phyloP scores from a whole-genome alignment of 2,329 filamentous ascomycete genomes.

The Aplosporella prunicola region DNA sequence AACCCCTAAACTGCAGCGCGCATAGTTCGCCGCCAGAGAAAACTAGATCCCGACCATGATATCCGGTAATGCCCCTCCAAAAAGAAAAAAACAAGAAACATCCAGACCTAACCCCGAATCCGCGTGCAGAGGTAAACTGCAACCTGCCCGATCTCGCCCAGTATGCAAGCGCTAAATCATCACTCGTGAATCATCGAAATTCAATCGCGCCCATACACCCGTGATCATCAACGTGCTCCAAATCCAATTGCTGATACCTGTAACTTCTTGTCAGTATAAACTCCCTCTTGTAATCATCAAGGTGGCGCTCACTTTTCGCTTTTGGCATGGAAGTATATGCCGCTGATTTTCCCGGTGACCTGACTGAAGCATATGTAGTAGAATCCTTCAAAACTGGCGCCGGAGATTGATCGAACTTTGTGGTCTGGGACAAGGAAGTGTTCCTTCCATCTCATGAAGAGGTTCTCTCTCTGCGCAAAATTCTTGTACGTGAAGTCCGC shows the following conservation, averaged over 20 bases:
- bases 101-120: not conserved
- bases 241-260: slow-evolving; percentile 85
- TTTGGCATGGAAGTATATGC: slow-evolving; percentile 96
- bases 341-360: slow-evolving; percentile 71
- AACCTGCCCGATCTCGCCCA: slow-evolving; percentile 5
- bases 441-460: slow-evolving; percentile 99
- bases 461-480: slow-evolving; percentile 69
- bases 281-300: slow-evolving; percentile 7
- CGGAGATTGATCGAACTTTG: slow-evolving; percentile 77
- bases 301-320: slow-evolving; percentile 76
- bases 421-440: slow-evolving; percentile 96
- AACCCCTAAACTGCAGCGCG: slow-evolving; percentile 6
- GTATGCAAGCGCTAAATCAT: slow-evolving; percentile 12
- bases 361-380: slow-evolving; percentile 99
- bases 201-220: slow-evolving; percentile 82
- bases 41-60: slow-evolving; percentile 10
- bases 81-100: slow-evolving; percentile 1
- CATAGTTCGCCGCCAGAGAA: slow-evolving; percentile 6
- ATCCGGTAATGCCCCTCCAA: slow-evolving; percentile 6
- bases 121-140: not conserved
- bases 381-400: slow-evolving; percentile 95
- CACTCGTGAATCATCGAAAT: slow-evolving; percentile 56
- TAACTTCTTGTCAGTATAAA: not conserved
- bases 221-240: slow-evolving; percentile 76
- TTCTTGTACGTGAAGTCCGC: slow-evolving; percentile 55